A percentile compares a stretch with the other conserved stretches of the same genome.
phyloP scores from a whole-genome alignment of 176 grass and related monocot species.

The Poa pratensis region DNA sequence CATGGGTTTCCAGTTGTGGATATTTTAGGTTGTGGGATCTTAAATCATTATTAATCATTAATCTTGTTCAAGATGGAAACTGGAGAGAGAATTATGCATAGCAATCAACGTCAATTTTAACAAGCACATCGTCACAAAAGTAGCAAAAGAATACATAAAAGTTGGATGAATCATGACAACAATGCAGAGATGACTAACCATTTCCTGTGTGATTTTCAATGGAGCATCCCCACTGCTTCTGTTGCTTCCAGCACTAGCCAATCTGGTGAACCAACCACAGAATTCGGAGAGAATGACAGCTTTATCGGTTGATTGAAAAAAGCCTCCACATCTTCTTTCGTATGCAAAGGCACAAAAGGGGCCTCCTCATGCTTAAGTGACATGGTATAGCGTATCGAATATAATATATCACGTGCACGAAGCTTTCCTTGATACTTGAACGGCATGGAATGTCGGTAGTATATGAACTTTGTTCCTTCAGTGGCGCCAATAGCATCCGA shows the following conservation, averaged over 20 bases:
- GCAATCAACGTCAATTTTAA: slow-evolving; percentile 31
- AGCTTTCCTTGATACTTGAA: slow-evolving; percentile 92
- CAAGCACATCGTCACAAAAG: background rate
- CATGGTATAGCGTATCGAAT: slow-evolving; percentile 62
- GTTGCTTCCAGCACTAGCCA: slow-evolving; percentile 56
- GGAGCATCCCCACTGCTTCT: slow-evolving; percentile 46
- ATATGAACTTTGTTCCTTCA: slow-evolving; percentile 73
- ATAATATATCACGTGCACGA: slow-evolving; percentile 62
- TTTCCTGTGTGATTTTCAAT: slow-evolving; percentile 57
- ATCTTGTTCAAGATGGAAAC: slow-evolving; percentile 5
- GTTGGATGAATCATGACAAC: slow-evolving; percentile 19
- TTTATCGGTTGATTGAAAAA: slow-evolving; percentile 87
- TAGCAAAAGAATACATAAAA: slow-evolving; percentile 8
- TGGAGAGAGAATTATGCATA: background rate
- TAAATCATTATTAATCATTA: slow-evolving; percentile 20
- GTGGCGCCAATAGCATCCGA: slow-evolving; percentile 63
- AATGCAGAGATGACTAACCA: slow-evolving; percentile 51
- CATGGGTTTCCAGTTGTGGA: background rate
- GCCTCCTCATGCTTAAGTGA: slow-evolving; percentile 66
- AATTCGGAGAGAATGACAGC: slow-evolving; percentile 81
- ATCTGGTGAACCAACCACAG: slow-evolving; percentile 81
- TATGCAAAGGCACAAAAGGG: slow-evolving; percentile 72
- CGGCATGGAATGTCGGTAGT: slow-evolving; percentile 63
- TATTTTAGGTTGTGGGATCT: slow-evolving; percentile 19
- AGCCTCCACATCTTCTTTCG: slow-evolving; percentile 65